Percentiles rank a stretch among this genome's conserved stretches.
These are phyloP conservation scores for Eudorina sp. DNA, from an alignment of 139 green algal genomes.

Conservation along the genomic window DNA sequence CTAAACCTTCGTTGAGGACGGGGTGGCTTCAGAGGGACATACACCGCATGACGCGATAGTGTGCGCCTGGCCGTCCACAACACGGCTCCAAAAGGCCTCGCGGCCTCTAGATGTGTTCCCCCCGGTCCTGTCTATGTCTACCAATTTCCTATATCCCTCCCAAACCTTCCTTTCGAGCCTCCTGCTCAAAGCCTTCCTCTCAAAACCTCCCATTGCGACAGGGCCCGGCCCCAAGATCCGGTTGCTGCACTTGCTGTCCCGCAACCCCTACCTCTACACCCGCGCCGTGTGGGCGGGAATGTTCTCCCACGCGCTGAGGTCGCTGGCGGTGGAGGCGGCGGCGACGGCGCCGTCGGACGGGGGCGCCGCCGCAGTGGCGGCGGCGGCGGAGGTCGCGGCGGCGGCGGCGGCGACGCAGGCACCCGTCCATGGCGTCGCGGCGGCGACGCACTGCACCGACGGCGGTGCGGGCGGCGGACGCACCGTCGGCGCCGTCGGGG, in stretches of 20 bases:
- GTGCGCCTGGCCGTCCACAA: too few species aligned
- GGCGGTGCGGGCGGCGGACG: background rate
- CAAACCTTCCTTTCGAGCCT: too few species aligned
- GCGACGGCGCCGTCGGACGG: background rate
- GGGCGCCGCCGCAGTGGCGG: too few species aligned
- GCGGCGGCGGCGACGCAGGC: background rate
- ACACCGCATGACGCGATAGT: too few species aligned
- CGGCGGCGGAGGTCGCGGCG: background rate
- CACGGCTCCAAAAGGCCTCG: too few species aligned
- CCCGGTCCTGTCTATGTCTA: too few species aligned
- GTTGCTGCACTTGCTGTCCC: constrained; percentile 15
- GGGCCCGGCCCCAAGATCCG: background rate
- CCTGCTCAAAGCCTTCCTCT: too few species aligned
- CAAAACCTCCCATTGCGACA: background rate
- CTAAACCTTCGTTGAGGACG: too few species aligned
- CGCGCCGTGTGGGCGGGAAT: background rate
- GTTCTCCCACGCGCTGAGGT: background rate
- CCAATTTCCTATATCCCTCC: too few species aligned
- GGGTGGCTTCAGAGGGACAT: too few species aligned
- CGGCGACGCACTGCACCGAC: background rate
- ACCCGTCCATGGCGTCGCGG: too few species aligned
- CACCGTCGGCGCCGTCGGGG: background rate
- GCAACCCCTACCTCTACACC: constrained; percentile 45
- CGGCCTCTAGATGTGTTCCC: too few species aligned
- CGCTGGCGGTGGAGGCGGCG: background rate